Conservation (phyloP, 306 rosid species). For the Fragaria nilgerrensis region DNA sequence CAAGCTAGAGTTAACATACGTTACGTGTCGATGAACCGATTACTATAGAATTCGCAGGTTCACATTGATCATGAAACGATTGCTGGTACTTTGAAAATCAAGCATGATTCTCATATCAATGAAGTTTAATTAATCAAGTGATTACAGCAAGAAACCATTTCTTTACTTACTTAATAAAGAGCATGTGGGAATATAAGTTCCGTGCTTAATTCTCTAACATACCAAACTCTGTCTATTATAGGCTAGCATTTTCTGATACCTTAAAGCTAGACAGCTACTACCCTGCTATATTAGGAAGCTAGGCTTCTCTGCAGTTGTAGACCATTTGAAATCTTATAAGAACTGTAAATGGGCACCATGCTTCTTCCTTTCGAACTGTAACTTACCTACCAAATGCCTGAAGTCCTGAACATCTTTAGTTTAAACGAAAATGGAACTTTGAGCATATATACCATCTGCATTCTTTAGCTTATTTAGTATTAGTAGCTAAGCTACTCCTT, state of each 20-base stretch:
- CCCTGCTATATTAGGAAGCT: slow-evolving; percentile 6
- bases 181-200: not conserved
- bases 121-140: slow-evolving; percentile 11
- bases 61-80: not conserved
- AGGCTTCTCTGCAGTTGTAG: not conserved
- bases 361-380: not conserved
- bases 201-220: not conserved
- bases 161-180: not conserved
- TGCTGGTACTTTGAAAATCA: not conserved
- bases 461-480: not conserved
- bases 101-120: slow-evolving; percentile 1
- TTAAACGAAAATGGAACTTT: not conserved
- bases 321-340: not conserved
- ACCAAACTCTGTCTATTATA: not conserved
- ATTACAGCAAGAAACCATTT: slow-evolving; percentile 15
- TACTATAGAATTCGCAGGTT: not conserved
- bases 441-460: slow-evolving; percentile 3
- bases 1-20: not conserved
- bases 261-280: slow-evolving; percentile 41
- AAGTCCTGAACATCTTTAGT: slow-evolving; percentile 27
- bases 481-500: not conserved
- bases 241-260: slow-evolving; percentile 32
- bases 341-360: not conserved
- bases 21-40: not conserved
- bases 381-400: slow-evolving; percentile 22